Evolutionary conservation across 1,139 yeast genomes (phyloP), one percentile per base, ranked within the genome.

Genomic region (Yamadazyma dushanensis): DNA sequence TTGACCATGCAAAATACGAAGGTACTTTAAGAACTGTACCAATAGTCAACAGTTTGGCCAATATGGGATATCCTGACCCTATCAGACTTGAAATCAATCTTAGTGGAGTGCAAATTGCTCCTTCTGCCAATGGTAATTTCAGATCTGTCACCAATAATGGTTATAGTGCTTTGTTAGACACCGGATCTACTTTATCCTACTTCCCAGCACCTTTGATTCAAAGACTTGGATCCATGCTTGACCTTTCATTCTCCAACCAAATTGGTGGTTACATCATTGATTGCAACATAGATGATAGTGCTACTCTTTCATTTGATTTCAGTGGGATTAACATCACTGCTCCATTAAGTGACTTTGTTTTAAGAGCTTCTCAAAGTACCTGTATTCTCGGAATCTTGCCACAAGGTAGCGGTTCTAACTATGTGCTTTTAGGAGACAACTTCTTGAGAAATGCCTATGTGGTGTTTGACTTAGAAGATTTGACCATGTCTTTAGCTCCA

Each of bases 381-480:
- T 66, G 73, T 46, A 43, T 44, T 28, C 56, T 66, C 35, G 70
- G 70, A 6, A 45, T 64, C 22, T 38, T 62, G 27, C 46, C 47
- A 9, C 68, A 61, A 21, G 31, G 46, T n/a, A 11, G 29, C 19
- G 38, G 43, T 5, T 18, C 45, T 2, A 39, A 38, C 26, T 61
- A 53, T 41, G 44, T 63, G 26, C 51, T 65, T 34, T 53, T 87
- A 10, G 96, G 96, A 31, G 95, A 86, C 57, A 74, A 81, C 21
- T 80, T 87, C 60, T 62, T 89, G 50, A 72, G 87, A 41, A 69
- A 76, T 35, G 89, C 86, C 7, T 88, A 88, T 54, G 76, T 81
- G 37, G 95, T 87, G 29, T 87, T 76, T 50, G 94, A 89, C 57
- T 63, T 87, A 44, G 89, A 83, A 21, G 76, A 74, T 44, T 59